Conservation (phyloP, 2,329 filamentous ascomycete genomes). For the Aspergillus hiratsukae region DNA sequence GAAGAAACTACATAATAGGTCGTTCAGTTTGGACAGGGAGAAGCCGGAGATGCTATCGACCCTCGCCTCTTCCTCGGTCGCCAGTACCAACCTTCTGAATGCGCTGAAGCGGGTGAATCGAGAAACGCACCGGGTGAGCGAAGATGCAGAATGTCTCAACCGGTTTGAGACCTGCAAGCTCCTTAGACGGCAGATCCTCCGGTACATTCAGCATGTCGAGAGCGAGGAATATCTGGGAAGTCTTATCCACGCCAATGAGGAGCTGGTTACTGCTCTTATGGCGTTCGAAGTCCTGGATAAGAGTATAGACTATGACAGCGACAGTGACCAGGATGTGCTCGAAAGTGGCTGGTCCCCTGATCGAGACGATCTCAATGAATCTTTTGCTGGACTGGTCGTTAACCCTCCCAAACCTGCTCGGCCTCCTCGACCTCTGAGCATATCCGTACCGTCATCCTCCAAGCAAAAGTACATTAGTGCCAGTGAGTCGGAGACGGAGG, state of each 20-base stretch:
- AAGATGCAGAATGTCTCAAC: constrained; percentile 69
- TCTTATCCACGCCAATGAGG: constrained; percentile 89
- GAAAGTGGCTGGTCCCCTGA: constrained; percentile 27
- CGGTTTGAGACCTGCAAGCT: constrained; percentile 84
- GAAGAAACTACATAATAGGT: constrained; percentile 51
- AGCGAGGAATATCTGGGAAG: constrained; percentile 88
- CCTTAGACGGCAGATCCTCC: constrained; percentile 75
- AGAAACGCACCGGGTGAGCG: constrained; percentile 80
- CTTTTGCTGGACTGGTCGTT: constrained; percentile 32
- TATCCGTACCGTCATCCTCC: constrained; percentile 23
- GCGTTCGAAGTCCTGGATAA: constrained; percentile 88
- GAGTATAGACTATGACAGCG: constrained; percentile 57
- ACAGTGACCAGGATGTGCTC: constrained; percentile 56
- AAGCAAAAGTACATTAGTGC: constrained; percentile 47
- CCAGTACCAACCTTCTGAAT: constrained; percentile 86
- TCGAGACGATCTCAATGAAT: constrained; percentile 25
- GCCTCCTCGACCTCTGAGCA: constrained; percentile 61
- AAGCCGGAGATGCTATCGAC: constrained; percentile 79
- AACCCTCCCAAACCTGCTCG: constrained; percentile 36
- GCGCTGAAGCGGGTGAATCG: constrained; percentile 85
- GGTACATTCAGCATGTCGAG: constrained; percentile 90
- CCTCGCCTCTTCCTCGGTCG: constrained; percentile 86
- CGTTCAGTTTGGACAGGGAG: constrained; percentile 82
- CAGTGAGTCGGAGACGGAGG: constrained; percentile 48
- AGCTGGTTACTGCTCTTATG: constrained; percentile 89